phyloP scores from a whole-genome alignment of 495 filamentous ascomycete genomes.

The Parathielavia appendiculata region DNA sequence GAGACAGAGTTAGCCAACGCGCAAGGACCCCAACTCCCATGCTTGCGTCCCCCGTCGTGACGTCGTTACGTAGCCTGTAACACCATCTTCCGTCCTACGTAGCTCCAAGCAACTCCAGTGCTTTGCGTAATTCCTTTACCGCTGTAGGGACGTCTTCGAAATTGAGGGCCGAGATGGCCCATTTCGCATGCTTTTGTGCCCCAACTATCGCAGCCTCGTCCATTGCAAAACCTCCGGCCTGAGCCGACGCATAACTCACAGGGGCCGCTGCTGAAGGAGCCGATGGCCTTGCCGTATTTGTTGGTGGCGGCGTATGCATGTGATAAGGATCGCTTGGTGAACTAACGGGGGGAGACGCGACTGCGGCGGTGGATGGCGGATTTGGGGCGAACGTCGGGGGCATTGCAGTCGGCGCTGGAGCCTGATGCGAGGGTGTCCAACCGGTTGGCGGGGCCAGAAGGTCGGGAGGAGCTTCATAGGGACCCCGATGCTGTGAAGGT shows the following conservation, averaged over 20 bases:
- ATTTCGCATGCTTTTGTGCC: conserved; percentile 93
- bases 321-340: conserved; percentile 23
- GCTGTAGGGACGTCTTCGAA: conserved; percentile 95
- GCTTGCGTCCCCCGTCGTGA: conserved; percentile 2
- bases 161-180: conserved; percentile 93
- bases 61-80: conserved; percentile 12
- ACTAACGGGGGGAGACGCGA: conserved; percentile 27
- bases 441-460: conserved; percentile 20
- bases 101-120: conserved; percentile 63
- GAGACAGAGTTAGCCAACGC: background rate
- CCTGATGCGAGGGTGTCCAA: conserved; percentile 19
- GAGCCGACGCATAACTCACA: conserved; percentile 13
- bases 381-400: conserved; percentile 31
- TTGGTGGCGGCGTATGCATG: conserved; percentile 21
- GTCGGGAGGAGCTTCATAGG: conserved; percentile 20
- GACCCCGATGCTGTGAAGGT: conserved; percentile 17
- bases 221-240: conserved; percentile 24
- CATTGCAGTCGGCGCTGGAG: conserved; percentile 16
- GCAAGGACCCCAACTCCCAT: background rate
- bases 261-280: conserved; percentile 14
- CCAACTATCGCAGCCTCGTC: conserved; percentile 72
- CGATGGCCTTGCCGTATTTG: conserved; percentile 14
- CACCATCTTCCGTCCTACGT: conserved; percentile 19
- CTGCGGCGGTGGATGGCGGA: conserved; percentile 24
- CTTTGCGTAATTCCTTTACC: conserved; percentile 73